Conservation (phyloP, 495 filamentous ascomycete genomes). For the Chaetomium tenue region DNA sequence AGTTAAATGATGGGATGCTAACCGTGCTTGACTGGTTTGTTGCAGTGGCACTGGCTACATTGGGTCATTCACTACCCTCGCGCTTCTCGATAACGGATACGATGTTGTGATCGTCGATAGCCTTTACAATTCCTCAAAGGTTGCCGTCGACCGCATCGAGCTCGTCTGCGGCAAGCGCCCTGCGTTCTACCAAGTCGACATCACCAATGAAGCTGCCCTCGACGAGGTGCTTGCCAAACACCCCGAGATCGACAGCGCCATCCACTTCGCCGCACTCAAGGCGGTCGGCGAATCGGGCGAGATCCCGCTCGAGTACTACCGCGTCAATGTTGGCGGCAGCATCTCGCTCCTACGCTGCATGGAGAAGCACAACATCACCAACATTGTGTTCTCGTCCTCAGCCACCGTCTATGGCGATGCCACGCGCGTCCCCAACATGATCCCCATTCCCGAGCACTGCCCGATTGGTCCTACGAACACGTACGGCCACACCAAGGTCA, state of each 20-base stretch:
- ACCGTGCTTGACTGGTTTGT: slow-evolving; percentile 29
- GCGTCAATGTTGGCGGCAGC: slow-evolving; percentile 91
- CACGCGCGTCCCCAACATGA: slow-evolving; percentile 95
- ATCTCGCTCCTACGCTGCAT: slow-evolving; percentile 85
- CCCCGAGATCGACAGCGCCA: slow-evolving; percentile 93
- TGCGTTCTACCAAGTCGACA: slow-evolving; percentile 78
- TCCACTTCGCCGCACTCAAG: slow-evolving; percentile 98
- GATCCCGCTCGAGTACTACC: slow-evolving; percentile 96
- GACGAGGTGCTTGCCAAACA: slow-evolving; percentile 87
- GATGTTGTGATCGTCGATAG: slow-evolving; percentile 94
- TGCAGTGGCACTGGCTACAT: slow-evolving; percentile 96
- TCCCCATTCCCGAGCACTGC: slow-evolving; percentile 95
- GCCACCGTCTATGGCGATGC: slow-evolving; percentile 98
- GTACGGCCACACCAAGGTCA: slow-evolving; percentile 92
- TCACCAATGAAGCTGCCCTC: slow-evolving; percentile 78
- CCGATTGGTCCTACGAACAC: slow-evolving; percentile 95
- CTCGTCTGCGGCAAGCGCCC: slow-evolving; percentile 87
- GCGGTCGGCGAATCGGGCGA: slow-evolving; percentile 95
- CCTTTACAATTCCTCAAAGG: slow-evolving; percentile 90
- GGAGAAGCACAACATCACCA: slow-evolving; percentile 83
- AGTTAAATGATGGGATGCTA: neutral
- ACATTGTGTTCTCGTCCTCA: slow-evolving; percentile 96
- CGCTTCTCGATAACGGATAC: slow-evolving; percentile 89
- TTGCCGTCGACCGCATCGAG: slow-evolving; percentile 88
- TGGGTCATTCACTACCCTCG: slow-evolving; percentile 92